Conservation (phyloP, 805 yeast species). For the Wickerhamiella australiensis region DNA sequence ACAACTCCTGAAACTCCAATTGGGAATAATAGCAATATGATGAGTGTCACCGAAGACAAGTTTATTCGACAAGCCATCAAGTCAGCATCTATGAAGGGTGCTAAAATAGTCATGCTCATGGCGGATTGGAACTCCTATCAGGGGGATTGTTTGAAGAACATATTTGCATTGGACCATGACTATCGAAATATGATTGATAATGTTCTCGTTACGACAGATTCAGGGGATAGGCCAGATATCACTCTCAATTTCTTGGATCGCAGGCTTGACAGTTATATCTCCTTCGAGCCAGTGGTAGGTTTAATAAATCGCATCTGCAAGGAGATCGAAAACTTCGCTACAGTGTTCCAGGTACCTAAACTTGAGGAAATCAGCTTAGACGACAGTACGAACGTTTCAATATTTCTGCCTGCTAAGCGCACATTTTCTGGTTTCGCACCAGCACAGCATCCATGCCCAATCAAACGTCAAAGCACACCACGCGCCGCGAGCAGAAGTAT, state of each 20-base stretch:
- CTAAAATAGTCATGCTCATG: neutral
- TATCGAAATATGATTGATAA: neutral
- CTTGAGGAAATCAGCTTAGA: neutral
- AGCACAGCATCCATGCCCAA: neutral
- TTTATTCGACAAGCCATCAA: neutral
- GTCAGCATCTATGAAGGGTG: neutral
- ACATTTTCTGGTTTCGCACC: neutral
- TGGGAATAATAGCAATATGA: too few relatives aligned
- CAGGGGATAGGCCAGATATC: neutral
- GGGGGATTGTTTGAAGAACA: neutral
- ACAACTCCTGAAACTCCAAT: neutral
- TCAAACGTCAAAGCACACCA: neutral
- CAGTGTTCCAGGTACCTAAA: neutral
- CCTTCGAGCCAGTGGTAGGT: neutral
- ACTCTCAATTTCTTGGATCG: neutral
- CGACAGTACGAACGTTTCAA: neutral
- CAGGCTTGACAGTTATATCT: neutral
- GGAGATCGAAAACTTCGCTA: neutral
- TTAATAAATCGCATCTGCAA: neutral
- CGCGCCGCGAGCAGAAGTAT: neutral
- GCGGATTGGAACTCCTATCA: slow-evolving; percentile 6
- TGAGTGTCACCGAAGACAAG: neutral
- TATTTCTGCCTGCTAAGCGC: slow-evolving; percentile 2
- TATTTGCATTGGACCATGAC: neutral
- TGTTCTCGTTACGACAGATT: neutral